Evolutionary conservation across 78 protist species (phyloP), one percentile per base, ranked within the genome.

Genomic region (Dictyostelium brefeldianum): DNA sequence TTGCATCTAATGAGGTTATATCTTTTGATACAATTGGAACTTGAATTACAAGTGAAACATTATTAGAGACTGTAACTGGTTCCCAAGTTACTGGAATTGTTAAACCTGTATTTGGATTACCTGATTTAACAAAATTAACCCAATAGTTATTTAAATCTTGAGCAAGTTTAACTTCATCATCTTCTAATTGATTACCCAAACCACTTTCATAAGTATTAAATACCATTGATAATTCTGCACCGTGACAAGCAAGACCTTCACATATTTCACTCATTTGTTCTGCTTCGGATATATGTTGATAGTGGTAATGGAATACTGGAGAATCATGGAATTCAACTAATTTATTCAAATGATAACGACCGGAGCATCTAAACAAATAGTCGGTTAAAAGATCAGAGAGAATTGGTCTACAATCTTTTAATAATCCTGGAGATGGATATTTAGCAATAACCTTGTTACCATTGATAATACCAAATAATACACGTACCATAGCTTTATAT

Each of bases 231-330:
- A 94, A 25, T 46, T 94, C 96, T 7, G 46, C 0, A 29, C 89
- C 94, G 51, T 94, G 96, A 57, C 95, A 91, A 4, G 64, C 78
- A 5, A 69, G 51, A 46, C 79, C 83, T 20, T 81, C 91, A 47
- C 95, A 91, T 12, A 80, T 80, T 43, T 84, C 94, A 56, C 78
- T 80, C 46, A 46, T 15, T 62, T 79, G 75, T 29, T 47, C 95
- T 3, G 51, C 51, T 10, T 69, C 41, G 2, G 20, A 36, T 0
- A 77, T 80, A 48, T 90, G 95, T 14, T 62, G 17, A 29, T 79
- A 90, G 25, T 48, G 73, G 25, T 90, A 90, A 53, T 48, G 25
- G 17, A 9, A 89, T 2, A 74, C 41, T 53, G 73, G 75, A 7
- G 74, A 73, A n/a, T 25, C 47, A 22, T 46, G 20, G 7, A 5